phyloP scores from a whole-genome alignment of 495 filamentous ascomycete genomes.

The Neurospora terricola region DNA sequence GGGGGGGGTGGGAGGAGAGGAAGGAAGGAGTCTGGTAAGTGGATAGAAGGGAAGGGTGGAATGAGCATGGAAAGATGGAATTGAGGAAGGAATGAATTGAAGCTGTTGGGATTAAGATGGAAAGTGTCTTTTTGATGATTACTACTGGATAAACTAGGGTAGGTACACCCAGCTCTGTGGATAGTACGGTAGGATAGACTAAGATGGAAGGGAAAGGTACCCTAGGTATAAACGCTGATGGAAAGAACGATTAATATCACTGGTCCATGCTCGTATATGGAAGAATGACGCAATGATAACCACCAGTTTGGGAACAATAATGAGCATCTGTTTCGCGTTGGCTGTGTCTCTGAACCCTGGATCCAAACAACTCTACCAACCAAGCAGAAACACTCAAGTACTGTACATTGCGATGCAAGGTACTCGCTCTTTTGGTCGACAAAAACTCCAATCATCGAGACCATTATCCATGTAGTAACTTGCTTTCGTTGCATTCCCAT shows the following conservation, averaged over 20 bases:
- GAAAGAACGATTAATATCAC: background rate
- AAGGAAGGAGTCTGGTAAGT: background rate
- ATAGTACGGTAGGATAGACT: background rate
- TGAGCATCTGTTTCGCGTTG: background rate
- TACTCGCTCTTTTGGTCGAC: background rate
- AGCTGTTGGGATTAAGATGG: slow-evolving; percentile 1
- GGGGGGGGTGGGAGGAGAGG: background rate
- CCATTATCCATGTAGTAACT: background rate
- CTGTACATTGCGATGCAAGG: no score
- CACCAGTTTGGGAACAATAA: background rate
- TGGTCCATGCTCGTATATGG: background rate
- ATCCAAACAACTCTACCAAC: background rate
- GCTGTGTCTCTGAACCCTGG: background rate
- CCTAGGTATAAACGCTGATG: background rate
- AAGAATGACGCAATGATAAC: background rate
- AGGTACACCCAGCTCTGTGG: background rate
- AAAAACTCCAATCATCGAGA: no score
- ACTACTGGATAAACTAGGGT: background rate
- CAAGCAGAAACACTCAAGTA: background rate
- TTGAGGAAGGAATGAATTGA: background rate
- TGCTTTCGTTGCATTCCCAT: background rate
- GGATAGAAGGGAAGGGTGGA: background rate
- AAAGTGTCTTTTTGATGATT: slow-evolving; percentile 2
- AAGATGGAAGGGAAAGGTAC: background rate
- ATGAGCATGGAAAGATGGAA: background rate